Base-by-base conservation (phyloP, 1,139 yeast species). In the Saccharomyces hybrid region DNA sequence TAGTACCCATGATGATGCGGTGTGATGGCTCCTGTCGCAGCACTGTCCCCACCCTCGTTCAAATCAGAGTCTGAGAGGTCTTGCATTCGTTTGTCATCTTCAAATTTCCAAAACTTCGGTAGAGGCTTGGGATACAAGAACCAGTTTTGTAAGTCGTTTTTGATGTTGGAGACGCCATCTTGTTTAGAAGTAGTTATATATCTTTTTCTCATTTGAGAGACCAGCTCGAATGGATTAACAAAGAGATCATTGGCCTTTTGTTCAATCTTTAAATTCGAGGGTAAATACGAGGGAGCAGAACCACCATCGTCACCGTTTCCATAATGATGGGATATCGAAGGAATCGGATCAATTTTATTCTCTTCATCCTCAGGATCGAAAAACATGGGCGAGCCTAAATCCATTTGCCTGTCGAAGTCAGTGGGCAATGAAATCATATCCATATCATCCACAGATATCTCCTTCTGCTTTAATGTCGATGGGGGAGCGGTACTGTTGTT, bases 51-150 rank as follows among this genome's bases (percentile, higher is more conserved):
- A 20, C 5, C 26, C 2, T 38, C 44, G 11, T 38, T 38, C 5
- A 38, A 38, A 5, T 38, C 44, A 5, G 44, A 38, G 13, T 38
- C 44, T 9, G 44, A 38, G 44, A 2, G 44, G 11, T 38, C 25
- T 20, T 38, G 44, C 2, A 66, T 57, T 42, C 70, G 56, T 49
- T 59, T 60, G 53, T 67, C 70, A 32, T 64, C 61, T 31, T 59
- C 64, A 55, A 62, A 65, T 50, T 64, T 66, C 70, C 70, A 67
- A 51, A 64, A 66, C 53, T 67, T 67, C 2, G 70, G 70, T 42
- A 67, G 46, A 3, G 70, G 69, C 49, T 62, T 61, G 0, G 70
- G 70, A 50, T 67, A 67, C 1, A 65, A 54, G n/a, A 67, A 57
- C 66, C 68, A 65, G 25, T 57, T 57, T 6, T 59, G 55, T 13